phyloP scores from a whole-genome alignment of 2,329 filamentous ascomycete genomes.

The Fusarium paranaense region DNA sequence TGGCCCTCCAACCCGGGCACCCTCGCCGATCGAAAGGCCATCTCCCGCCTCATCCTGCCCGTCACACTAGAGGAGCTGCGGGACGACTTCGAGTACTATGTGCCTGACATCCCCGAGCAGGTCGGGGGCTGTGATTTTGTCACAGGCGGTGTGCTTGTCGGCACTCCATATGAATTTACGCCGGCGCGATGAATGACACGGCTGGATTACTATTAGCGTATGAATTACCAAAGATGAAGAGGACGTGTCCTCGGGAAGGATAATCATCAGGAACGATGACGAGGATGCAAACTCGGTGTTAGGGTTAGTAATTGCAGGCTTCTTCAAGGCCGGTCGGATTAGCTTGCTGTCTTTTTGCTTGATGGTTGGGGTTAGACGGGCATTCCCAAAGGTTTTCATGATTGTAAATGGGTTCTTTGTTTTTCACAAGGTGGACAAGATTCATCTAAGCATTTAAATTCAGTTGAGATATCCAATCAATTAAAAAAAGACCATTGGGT shows the following conservation, averaged over 20 bases:
- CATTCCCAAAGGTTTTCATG: slow-evolving; percentile 21
- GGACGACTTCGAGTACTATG: slow-evolving; percentile 49
- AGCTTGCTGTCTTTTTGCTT: slow-evolving; percentile 2
- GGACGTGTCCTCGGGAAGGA: neutral
- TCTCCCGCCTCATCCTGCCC: slow-evolving; percentile 49
- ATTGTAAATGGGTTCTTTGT: slow-evolving; percentile 19
- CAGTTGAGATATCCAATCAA: slow-evolving; percentile 36
- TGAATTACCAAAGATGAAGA: neutral
- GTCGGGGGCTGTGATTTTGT: slow-evolving; percentile 45
- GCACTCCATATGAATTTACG: slow-evolving; percentile 16
- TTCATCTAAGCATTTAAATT: slow-evolving; percentile 38
- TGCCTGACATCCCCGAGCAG: slow-evolving; percentile 44
- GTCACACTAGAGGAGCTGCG: slow-evolving; percentile 46
- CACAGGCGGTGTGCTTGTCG: slow-evolving; percentile 32
- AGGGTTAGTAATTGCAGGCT: slow-evolving; percentile 14
- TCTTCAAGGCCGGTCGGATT: slow-evolving; percentile 15
- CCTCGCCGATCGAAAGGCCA: slow-evolving; percentile 46
- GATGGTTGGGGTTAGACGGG: slow-evolving; percentile 31
- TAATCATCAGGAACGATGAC: slow-evolving; percentile 20
- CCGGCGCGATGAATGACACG: slow-evolving; percentile 20
- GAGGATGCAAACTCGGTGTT: slow-evolving; percentile 35
- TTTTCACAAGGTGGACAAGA: slow-evolving; percentile 21
- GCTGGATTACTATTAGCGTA: neutral
- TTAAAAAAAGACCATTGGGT: slow-evolving; percentile 21
- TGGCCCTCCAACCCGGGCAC: slow-evolving; percentile 46